phyloP scores from a whole-genome alignment of 2,329 filamentous ascomycete species.

The Aaosphaeria arxii region DNA sequence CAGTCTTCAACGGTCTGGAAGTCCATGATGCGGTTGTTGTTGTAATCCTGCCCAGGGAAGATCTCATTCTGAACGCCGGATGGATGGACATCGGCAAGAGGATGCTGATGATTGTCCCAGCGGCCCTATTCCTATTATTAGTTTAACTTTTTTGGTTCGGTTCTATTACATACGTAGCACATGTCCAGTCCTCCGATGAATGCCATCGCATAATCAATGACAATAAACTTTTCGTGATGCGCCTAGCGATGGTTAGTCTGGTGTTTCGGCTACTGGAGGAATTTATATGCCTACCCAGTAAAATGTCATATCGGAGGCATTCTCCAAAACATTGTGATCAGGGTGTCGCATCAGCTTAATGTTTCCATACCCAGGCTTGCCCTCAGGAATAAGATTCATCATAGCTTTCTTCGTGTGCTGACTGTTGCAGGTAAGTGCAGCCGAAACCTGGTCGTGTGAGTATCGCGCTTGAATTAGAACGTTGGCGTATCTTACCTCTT shows the following conservation, averaged over 20 bases:
- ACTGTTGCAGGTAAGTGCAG: conserved; percentile 80
- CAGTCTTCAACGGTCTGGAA: conserved; percentile 89
- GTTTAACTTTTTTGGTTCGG: too few species aligned
- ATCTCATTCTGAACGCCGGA: conserved; percentile 77
- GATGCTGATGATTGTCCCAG: conserved; percentile 86
- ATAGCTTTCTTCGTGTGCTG: conserved; percentile 87
- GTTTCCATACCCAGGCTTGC: conserved; percentile 78
- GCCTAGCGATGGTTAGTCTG: conserved; percentile 47
- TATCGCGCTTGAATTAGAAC: neutral
- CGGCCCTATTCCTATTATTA: conserved; percentile 46
- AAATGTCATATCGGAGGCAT: conserved; percentile 91
- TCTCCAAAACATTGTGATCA: conserved; percentile 92
- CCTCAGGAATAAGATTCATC: conserved; percentile 76
- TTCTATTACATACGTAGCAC: conserved; percentile 62
- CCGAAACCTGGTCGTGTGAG: conserved; percentile 26
- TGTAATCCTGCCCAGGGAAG: conserved; percentile 96
- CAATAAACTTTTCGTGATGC: conserved; percentile 96
- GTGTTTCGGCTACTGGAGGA: neutral
- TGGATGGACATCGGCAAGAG: conserved; percentile 83
- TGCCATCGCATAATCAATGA: conserved; percentile 85
- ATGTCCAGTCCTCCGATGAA: conserved; percentile 94
- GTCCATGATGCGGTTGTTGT: conserved; percentile 95
- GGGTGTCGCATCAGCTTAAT: conserved; percentile 88
- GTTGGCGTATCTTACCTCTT: conserved; percentile 55
- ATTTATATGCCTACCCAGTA: conserved; percentile 63